Percentiles rank a stretch among this genome's conserved stretches.
Conservation (phyloP, 768 basidiomycete genomes). For the Asterophora lycoperdoides region DNA sequence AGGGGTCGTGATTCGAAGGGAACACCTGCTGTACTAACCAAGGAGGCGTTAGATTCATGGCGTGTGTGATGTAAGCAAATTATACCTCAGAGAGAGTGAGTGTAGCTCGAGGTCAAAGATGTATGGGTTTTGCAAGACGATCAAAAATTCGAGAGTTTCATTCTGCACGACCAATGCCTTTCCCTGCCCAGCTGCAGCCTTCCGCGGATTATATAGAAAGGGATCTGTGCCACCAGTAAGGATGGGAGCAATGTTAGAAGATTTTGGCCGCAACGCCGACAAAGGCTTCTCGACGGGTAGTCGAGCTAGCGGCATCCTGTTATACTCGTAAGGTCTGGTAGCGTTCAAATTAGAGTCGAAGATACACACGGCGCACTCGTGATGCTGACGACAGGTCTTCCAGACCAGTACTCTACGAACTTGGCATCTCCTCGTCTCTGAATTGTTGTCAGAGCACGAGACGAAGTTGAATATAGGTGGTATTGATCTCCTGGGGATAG, state of each 20-base stretch:
- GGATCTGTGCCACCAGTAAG: conserved; percentile 64
- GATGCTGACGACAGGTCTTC: conserved; percentile 73
- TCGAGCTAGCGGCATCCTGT: conserved; percentile 67
- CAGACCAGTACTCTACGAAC: conserved; percentile 83
- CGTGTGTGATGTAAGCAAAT: background rate
- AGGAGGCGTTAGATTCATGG: conserved; percentile 7
- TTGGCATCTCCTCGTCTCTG: conserved; percentile 72
- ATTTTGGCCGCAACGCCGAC: conserved; percentile 43
- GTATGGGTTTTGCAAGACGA: conserved; percentile 89
- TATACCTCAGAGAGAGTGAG: conserved; percentile 74
- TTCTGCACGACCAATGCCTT: conserved; percentile 73
- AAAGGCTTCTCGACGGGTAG: conserved; percentile 69
- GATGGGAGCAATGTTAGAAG: conserved; percentile 41
- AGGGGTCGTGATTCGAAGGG: conserved; percentile 63
- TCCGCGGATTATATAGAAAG: conserved; percentile 91
- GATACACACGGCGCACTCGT: conserved; percentile 66
- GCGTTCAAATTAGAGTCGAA: conserved; percentile 2
- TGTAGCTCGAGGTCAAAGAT: conserved; percentile 89
- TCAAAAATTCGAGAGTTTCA: conserved; percentile 75
- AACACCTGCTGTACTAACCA: conserved; percentile 73
- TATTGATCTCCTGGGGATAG: conserved; percentile 76
- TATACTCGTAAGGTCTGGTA: conserved; percentile 4
- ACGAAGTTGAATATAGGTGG: conserved; percentile 68
- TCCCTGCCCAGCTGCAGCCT: conserved; percentile 50
- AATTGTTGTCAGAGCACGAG: conserved; percentile 68